Evolutionary conservation across 768 basidiomycete species (phyloP).

Genomic region (Russula ochroleuca): DNA sequence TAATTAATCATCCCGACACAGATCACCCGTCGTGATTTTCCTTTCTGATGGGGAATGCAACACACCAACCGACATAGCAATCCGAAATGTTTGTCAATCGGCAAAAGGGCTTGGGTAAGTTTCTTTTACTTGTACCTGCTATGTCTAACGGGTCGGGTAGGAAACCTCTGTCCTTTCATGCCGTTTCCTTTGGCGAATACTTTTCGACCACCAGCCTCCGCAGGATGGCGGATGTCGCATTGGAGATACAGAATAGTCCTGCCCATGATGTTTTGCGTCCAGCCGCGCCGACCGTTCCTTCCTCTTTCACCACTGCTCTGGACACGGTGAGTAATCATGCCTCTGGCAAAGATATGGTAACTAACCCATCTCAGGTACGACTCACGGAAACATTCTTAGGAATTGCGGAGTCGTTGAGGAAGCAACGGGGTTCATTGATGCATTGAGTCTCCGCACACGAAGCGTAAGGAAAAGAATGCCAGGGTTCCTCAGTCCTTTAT

Average conservation of each 20-base stretch:
- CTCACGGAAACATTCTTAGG: slow-evolving; percentile 55
- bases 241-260: slow-evolving; percentile 42
- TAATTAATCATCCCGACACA: slow-evolving; percentile 26
- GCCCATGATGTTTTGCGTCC: slow-evolving; percentile 36
- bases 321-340: slow-evolving; percentile 12
- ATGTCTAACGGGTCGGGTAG: slow-evolving; percentile 32
- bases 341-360: no score
- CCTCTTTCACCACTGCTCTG: slow-evolving; percentile 44
- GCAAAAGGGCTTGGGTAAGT: slow-evolving; percentile 44
- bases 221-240: slow-evolving; percentile 52
- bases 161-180: slow-evolving; percentile 53
- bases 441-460: slow-evolving; percentile 19
- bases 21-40: slow-evolving; percentile 52
- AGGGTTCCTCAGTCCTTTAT: no score
- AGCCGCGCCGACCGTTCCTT: not conserved
- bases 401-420: slow-evolving; percentile 54
- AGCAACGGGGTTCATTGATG: slow-evolving; percentile 49
- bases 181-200: slow-evolving; percentile 50
- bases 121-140: not conserved
- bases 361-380: slow-evolving; percentile 39
- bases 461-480: no score
- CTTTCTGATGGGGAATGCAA: slow-evolving; percentile 54
- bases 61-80: slow-evolving; percentile 35
- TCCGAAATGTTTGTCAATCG: slow-evolving; percentile 42
- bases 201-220: slow-evolving; percentile 35